Conservation (phyloP, 2,329 filamentous ascomycete species). For the Huntiella omanensis region DNA sequence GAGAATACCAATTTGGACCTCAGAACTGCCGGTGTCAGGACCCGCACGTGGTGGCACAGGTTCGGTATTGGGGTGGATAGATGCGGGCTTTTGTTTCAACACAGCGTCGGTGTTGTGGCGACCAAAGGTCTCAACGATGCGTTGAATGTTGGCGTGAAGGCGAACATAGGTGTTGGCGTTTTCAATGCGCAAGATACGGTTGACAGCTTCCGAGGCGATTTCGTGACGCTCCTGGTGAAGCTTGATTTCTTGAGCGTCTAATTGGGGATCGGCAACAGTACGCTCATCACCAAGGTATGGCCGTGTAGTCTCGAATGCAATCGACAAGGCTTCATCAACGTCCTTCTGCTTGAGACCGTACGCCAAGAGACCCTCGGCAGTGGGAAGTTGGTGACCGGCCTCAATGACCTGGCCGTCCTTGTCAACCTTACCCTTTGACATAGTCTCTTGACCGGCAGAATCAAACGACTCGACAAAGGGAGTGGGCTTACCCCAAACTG, state of each 20-base stretch:
- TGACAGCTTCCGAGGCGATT: slow-evolving; percentile 56
- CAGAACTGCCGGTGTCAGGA: slow-evolving; percentile 80
- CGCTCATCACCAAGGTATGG: slow-evolving; percentile 25
- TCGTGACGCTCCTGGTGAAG: slow-evolving; percentile 37
- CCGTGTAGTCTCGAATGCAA: slow-evolving; percentile 49
- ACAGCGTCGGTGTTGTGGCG: slow-evolving; percentile 67
- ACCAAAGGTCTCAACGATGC: slow-evolving; percentile 75
- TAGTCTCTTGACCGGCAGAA: slow-evolving; percentile 32
- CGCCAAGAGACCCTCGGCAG: slow-evolving; percentile 43
- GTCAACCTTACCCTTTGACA: slow-evolving; percentile 21
- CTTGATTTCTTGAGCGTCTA: slow-evolving; percentile 17
- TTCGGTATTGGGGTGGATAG: slow-evolving; percentile 22
- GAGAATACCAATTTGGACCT: slow-evolving; percentile 93
- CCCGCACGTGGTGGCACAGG: slow-evolving; percentile 45
- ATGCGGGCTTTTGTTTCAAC: slow-evolving; percentile 43
- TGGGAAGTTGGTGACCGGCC: slow-evolving; percentile 25
- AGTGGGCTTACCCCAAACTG: slow-evolving; percentile 59
- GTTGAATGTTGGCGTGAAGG: slow-evolving; percentile 62
- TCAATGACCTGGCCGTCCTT: slow-evolving; percentile 23
- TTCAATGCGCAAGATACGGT: slow-evolving; percentile 57
- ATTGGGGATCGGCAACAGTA: slow-evolving; percentile 17
- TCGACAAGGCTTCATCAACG: slow-evolving; percentile 44
- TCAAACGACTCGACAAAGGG: slow-evolving; percentile 73
- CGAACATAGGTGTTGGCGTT: slow-evolving; percentile 65
- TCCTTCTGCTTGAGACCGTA: slow-evolving; percentile 53